Conservation (phyloP, 805 yeast species). For the Starmerella apis region DNA sequence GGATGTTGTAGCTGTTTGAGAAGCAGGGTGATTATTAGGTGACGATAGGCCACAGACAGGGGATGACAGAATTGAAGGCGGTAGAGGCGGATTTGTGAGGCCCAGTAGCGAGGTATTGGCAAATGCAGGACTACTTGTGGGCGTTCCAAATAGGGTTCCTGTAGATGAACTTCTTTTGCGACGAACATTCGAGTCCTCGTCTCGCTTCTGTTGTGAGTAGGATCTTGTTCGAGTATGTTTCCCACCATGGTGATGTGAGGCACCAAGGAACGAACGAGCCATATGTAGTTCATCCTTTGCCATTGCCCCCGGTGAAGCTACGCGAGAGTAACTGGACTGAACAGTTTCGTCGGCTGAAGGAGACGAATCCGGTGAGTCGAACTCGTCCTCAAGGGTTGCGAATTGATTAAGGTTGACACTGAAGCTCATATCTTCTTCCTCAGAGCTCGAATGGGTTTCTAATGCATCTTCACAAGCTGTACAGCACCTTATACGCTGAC, state of each 20-base stretch:
- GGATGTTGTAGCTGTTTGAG: not conserved
- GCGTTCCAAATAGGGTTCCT: conserved; percentile 3
- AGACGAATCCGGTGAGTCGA: conserved; percentile 6
- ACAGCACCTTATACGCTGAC: conserved; percentile 36
- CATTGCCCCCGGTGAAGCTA: not conserved
- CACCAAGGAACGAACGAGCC: conserved; percentile 11
- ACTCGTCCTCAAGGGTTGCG: conserved; percentile 2
- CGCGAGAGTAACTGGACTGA: not conserved
- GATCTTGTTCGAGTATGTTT: not conserved
- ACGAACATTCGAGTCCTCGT: not conserved
- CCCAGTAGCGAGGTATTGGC: not conserved
- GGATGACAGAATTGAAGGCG: not conserved
- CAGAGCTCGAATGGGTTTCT: conserved; percentile 17
- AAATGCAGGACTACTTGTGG: not conserved
- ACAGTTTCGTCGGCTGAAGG: not conserved
- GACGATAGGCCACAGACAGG: not conserved
- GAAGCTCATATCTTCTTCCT: conserved; percentile 35
- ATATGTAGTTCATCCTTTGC: conserved; percentile 3
- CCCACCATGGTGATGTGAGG: conserved; percentile 4
- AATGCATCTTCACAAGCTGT: conserved; percentile 23
- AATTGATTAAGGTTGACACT: conserved; percentile 6
- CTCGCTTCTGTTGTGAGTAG: conserved; percentile 3
- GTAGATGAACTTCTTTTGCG: conserved; percentile 5
- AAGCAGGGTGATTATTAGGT: not conserved
- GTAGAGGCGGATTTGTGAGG: not conserved